Conservation (phyloP, 805 yeast genomes). For the Metschnikowia santaceciliae region DNA sequence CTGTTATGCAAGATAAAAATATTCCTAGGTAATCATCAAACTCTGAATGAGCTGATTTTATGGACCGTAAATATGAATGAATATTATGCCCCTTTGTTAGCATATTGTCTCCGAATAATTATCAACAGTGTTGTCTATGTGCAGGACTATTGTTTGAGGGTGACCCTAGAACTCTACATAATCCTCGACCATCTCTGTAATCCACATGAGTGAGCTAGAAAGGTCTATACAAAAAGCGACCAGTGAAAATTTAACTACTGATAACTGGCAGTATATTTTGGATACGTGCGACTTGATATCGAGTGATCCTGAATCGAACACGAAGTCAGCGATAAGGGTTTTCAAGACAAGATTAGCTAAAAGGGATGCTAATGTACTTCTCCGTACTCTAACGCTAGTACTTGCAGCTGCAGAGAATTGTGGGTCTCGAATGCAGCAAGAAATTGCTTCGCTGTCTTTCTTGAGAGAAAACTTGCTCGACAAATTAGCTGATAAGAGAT, state of each 20-base stretch:
- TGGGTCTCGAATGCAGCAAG: slow-evolving; percentile 43
- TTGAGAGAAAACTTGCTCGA: slow-evolving; percentile 30
- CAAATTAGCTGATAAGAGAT: slow-evolving; percentile 48
- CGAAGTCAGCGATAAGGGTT: slow-evolving; percentile 28
- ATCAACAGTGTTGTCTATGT: neutral
- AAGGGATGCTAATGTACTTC: slow-evolving; percentile 39
- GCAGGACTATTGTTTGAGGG: slow-evolving; percentile 1
- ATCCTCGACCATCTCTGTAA: neutral
- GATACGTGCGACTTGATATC: slow-evolving; percentile 41
- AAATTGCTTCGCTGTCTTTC: slow-evolving; percentile 37
- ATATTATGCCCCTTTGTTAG: neutral
- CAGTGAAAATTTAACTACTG: slow-evolving; percentile 38
- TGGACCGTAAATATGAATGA: neutral
- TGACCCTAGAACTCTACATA: neutral
- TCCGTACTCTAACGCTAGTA: slow-evolving; percentile 34
- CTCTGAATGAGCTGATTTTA: neutral
- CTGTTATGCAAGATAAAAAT: neutral
- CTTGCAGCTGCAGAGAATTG: slow-evolving; percentile 42
- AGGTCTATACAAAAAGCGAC: slow-evolving; percentile 34
- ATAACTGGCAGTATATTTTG: slow-evolving; percentile 42
- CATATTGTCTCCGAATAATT: neutral
- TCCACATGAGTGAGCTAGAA: slow-evolving; percentile 15
- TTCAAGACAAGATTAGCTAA: slow-evolving; percentile 23
- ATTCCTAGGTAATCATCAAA: neutral
- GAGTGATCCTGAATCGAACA: slow-evolving; percentile 33